phyloP scores from a whole-genome alignment of 306 rosid genomes.

The Mimosa pudica region DNA sequence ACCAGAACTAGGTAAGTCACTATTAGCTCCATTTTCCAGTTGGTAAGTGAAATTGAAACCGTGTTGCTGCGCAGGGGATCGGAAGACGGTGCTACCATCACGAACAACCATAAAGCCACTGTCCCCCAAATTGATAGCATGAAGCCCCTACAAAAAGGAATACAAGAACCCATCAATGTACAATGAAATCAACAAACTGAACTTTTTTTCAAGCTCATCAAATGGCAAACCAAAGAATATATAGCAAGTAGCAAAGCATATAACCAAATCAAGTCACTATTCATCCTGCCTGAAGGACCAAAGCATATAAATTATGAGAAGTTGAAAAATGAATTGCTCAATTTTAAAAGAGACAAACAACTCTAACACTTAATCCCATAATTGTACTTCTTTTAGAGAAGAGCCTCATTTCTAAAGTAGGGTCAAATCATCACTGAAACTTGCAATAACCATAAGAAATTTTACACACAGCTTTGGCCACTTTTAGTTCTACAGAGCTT shows the following conservation, averaged over 20 bases:
- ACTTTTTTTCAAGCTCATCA: constrained; percentile 5
- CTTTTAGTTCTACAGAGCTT: neutral
- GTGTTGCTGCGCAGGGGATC: constrained; percentile 97
- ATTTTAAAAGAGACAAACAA: neutral
- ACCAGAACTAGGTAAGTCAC: constrained; percentile 98
- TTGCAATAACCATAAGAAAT: neutral
- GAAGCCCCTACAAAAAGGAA: constrained; percentile 65
- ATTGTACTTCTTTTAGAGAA: neutral
- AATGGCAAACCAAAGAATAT: constrained; percentile 20
- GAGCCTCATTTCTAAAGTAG: neutral
- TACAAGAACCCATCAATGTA: constrained; percentile 27
- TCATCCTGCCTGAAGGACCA: neutral
- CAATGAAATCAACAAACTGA: constrained; percentile 13
- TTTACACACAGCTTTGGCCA: neutral
- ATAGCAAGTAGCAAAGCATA: neutral
- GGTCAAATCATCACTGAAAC: neutral
- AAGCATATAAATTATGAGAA: constrained; percentile 13
- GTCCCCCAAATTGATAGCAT: constrained; percentile 95
- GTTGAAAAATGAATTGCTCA: neutral
- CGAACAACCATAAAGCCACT: constrained; percentile 97
- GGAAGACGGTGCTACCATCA: constrained; percentile 86
- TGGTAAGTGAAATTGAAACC: constrained; percentile 96
- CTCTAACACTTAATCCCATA: constrained; percentile 2
- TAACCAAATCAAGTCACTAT: neutral
- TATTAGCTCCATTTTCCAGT: constrained; percentile 69